Percentiles rank a stretch among this genome's conserved stretches.
phyloP scores from a whole-genome alignment of 2,329 filamentous ascomycete genomes.

The Ceratocystis cacaofunesta region DNA sequence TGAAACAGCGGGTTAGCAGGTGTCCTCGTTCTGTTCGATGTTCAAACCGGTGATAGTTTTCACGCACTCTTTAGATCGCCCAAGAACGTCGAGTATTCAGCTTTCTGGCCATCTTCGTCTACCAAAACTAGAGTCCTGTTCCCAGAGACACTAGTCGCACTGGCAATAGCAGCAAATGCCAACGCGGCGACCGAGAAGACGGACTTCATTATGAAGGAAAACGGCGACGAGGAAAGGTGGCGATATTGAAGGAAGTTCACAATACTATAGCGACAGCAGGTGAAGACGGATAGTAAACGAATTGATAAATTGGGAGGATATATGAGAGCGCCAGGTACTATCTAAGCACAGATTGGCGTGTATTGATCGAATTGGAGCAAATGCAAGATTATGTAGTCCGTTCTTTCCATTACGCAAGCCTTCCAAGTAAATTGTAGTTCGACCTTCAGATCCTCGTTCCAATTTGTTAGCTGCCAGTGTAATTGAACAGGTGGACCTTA shows the following conservation, averaged over 20 bases:
- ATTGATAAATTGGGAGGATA: not conserved
- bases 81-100: slow-evolving; percentile 68
- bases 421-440: not conserved
- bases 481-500: slow-evolving; percentile 3
- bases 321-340: not conserved
- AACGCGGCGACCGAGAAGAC: slow-evolving; percentile 55
- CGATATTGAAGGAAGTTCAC: slow-evolving; percentile 15
- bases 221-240: slow-evolving; percentile 16
- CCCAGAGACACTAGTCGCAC: slow-evolving; percentile 66
- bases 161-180: slow-evolving; percentile 48
- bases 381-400: not conserved
- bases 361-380: not conserved
- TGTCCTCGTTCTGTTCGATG: not conserved
- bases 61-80: slow-evolving; percentile 52
- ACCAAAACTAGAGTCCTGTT: slow-evolving; percentile 71
- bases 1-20: not conserved
- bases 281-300: not conserved
- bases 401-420: not conserved
- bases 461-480: not conserved
- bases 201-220: slow-evolving; percentile 51
- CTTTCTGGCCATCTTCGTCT: slow-evolving; percentile 68
- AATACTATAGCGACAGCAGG: slow-evolving; percentile 4
- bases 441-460: not conserved
- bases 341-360: not conserved
- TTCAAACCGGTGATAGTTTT: not conserved